Evolutionary conservation across 208 protist genomes (phyloP).

Genomic region (Leishmania tropica): DNA sequence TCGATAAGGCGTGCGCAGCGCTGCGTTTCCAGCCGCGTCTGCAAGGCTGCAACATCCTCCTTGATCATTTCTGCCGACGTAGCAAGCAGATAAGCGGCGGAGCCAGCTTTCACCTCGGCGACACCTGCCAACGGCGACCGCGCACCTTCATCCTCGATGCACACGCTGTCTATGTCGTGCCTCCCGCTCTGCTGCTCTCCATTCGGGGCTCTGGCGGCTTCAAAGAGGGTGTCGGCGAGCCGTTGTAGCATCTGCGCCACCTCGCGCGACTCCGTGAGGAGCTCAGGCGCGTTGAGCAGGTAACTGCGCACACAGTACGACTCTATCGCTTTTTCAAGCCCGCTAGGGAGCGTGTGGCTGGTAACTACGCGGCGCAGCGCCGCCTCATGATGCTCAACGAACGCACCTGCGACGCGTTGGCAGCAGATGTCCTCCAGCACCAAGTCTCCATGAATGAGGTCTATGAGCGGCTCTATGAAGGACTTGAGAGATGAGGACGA

Average conservation of each 20-base stretch:
- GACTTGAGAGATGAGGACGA: background rate
- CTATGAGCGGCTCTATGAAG: conserved; percentile 59
- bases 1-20: conserved; percentile 30
- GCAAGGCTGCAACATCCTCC: background rate
- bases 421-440: conserved; percentile 47
- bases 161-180: background rate
- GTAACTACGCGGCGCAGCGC: conserved; percentile 35
- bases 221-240: conserved; percentile 38
- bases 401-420: conserved; percentile 38
- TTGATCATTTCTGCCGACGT: conserved; percentile 12
- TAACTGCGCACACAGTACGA: conserved; percentile 60
- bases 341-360: conserved; percentile 19
- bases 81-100: background rate
- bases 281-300: conserved; percentile 39
- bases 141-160: conserved; percentile 2
- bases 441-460: conserved; percentile 69
- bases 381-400: conserved; percentile 41
- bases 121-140: background rate
- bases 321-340: conserved; percentile 49
- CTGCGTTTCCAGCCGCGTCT: conserved; percentile 3
- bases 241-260: conserved; percentile 31
- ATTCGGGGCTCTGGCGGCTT: background rate
- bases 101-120: background rate
- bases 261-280: conserved; percentile 38
- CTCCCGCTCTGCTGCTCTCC: background rate